Conservation (phyloP, 129 eudicot genomes). For the Deinandra increscens region DNA sequence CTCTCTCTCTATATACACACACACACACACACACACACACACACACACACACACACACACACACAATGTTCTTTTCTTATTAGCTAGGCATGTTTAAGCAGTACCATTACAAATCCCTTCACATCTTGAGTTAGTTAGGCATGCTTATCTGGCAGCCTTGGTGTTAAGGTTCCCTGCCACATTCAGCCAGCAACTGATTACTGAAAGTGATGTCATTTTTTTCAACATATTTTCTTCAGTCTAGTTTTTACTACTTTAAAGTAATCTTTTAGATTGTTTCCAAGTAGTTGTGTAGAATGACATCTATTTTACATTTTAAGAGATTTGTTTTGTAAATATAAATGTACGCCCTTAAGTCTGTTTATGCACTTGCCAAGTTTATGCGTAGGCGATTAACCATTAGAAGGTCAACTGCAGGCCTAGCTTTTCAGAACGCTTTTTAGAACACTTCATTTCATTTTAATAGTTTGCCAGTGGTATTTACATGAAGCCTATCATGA, state of each 20-base stretch:
- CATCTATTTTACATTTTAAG: not conserved
- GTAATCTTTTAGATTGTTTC: not conserved
- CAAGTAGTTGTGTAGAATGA: not conserved
- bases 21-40: too few species aligned
- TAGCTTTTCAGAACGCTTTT: not conserved
- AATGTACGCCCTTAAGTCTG: not conserved
- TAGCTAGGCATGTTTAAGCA: not conserved
- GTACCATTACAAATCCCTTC: not conserved
- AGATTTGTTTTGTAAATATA: not conserved
- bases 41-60: too few species aligned
- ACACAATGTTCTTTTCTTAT: constrained; percentile 6
- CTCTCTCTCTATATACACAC: constrained; percentile 9
- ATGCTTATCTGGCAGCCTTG: not conserved
- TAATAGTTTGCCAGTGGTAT: not conserved
- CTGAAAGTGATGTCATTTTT: not conserved
- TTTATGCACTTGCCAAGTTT: not conserved
- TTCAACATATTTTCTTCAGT: not conserved
- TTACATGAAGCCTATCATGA: not conserved
- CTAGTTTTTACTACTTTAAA: not conserved
- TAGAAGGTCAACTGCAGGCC: not conserved
- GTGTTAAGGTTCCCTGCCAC: not conserved
- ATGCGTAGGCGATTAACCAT: not conserved
- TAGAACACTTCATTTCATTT: not conserved
- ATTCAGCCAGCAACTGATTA: not conserved
- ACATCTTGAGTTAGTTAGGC: not conserved